Base-by-base conservation (phyloP, 768 basidiomycete genomes). In the Termitomyces heimii region DNA sequence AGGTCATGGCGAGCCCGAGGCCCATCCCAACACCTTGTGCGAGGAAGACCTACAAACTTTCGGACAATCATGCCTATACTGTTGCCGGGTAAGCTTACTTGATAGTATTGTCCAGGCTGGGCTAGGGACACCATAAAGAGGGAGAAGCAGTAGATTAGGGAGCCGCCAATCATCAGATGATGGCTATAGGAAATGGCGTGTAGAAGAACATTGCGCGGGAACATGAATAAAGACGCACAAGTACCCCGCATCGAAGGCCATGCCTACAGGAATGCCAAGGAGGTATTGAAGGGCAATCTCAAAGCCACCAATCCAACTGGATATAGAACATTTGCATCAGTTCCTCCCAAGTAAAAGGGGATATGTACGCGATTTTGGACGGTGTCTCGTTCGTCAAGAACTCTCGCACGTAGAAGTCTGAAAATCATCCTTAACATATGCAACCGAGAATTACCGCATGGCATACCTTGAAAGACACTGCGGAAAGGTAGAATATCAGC, bases 51-150 rank as follows among this genome's bases (percentile, higher is more conserved):
- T 71, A 53, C 9, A 54, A 20, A 26, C 20, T 32, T 14, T 9
- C 37, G 47, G 32, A 29, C 18, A 18, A 39, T 39, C 46, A 14
- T 35, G n/a, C 3, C 5, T 14, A 40, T 7, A 37, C 1, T 45
- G 22, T 12, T 20, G 13, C 43, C 18, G 5, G 24, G 7, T 20
- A 32, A 16, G 57, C 58, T 10, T 31, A 64, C 71, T 53, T 73
- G 73, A 42, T 72, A 74, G 50, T 71, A 73, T 46, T 73, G 65
- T 37, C 66, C 65, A 14, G 70, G 73, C 39, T 70, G 63, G 4
- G 70, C 70, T 24, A 76, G 65, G 20, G 74, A 75, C 16, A 76
- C 63, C 68, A 72, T 73, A 63, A 75, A 75, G 53, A 75, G 62
- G 50, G 71, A 70, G 57, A 66, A 65, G 22, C 71, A 70, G 52